Evolutionary conservation across 495 filamentous ascomycete genomes (phyloP), one percentile per base, ranked within the genome.

Genomic region (Aspergillus sclerotiicarbonarius): DNA sequence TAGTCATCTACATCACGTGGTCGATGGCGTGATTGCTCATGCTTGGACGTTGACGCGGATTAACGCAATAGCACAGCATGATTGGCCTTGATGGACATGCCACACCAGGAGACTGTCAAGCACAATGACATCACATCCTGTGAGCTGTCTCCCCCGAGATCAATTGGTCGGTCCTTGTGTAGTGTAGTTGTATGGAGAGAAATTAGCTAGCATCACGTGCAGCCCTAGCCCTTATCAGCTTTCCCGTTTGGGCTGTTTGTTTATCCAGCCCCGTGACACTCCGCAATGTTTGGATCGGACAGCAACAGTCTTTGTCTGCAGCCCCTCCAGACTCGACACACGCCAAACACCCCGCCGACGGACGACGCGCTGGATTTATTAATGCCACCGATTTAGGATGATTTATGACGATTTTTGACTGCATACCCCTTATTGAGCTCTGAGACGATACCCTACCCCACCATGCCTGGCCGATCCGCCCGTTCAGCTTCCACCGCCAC

Each of bases 381-480:
- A 25, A 25, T 25, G 12, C 39, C 29, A 16, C 43, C 39, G n/a
- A 43, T 53, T 60, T 68, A 71, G 58, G 48, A 68, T 73, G 67
- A 61, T 57, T 59, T 63, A 57, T 52, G 56, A 51, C 49, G 33
- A 20, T 44, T 35, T 13, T 15, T 54, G 51, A 58, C 60, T 33
- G 25, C 41, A 59, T 61, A 66, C 65, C 60, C 59, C 60, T 53
- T 49, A 31, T 37, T 53, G 54, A 62, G 62, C 56, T n/a, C 37
- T 41, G 37, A 12, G 37, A 41, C 37, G 25, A 25, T 41, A n/a
- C 37, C 13, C 37, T n/a, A 13, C 37, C 8, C 37, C 37, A 65
- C 48, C 47, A 89, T 88, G 86, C 87, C 86, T 50, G 78, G 78
- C 63, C 78, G 85, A 77, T 77, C 80, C 58, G 70, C 82, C 67